A percentile compares a stretch with the other conserved stretches of the same genome.
Evolutionary conservation across 2,329 filamentous ascomycete genomes (phyloP).

Genomic region (Didymella sp.): DNA sequence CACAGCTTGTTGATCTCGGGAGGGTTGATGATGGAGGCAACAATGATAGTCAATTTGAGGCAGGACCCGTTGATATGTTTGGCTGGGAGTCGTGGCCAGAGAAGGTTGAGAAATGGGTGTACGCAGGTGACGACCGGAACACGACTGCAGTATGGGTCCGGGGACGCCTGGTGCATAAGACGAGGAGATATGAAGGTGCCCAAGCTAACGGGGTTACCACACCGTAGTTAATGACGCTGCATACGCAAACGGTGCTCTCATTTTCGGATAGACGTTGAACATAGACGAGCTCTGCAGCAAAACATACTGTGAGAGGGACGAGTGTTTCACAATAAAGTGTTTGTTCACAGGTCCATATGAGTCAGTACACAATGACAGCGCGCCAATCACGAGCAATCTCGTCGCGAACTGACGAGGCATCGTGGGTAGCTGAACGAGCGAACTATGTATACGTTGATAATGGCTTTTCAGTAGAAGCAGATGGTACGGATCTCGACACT

Average conservation of each 20-base stretch:
- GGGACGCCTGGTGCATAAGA: conserved; percentile 76
- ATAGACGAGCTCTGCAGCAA: too few species aligned
- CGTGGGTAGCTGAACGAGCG: conserved; percentile 34
- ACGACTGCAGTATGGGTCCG: conserved; percentile 88
- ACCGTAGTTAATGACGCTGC: neutral
- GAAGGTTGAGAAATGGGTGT: conserved; percentile 91
- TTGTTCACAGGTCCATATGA: too few species aligned
- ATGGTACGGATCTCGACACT: conserved; percentile 53
- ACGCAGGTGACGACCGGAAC: conserved; percentile 90
- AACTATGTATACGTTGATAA: neutral
- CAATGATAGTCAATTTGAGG: conserved; percentile 52
- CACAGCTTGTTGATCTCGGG: conserved; percentile 76
- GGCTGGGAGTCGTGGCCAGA: conserved; percentile 91
- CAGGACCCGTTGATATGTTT: conserved; percentile 83
- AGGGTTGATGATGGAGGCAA: conserved; percentile 42
- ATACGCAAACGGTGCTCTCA: neutral
- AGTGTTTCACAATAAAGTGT: too few species aligned
- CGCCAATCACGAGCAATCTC: too few species aligned
- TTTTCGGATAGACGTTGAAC: neutral
- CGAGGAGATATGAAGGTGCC: conserved; percentile 18
- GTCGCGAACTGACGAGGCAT: too few species aligned
- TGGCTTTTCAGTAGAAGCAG: conserved; percentile 45
- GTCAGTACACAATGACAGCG: too few species aligned
- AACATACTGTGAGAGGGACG: too few species aligned
- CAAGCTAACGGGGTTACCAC: conserved; percentile 3